Evolutionary conservation across 202 grass and related monocot species (phyloP).

Genomic region (Zoysia matrella): DNA sequence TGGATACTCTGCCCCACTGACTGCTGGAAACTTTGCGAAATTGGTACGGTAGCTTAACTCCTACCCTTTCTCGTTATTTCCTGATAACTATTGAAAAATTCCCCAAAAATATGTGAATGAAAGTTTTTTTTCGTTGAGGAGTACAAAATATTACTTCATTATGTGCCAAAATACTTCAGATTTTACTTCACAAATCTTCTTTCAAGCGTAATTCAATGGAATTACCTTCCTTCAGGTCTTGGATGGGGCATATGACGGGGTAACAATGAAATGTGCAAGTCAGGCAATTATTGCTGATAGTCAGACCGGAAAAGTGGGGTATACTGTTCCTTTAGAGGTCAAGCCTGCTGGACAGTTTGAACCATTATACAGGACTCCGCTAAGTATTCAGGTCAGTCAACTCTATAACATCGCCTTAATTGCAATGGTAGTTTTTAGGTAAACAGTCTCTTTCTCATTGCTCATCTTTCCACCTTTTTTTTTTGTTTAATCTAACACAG

Average conservation of each 20-base stretch:
- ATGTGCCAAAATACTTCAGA: background rate
- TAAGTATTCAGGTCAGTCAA: constrained; percentile 80
- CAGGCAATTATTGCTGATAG: constrained; percentile 85
- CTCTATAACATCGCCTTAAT: background rate
- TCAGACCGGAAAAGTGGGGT: constrained; percentile 57
- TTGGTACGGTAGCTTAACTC: constrained; percentile 80
- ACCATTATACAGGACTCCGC: constrained; percentile 82
- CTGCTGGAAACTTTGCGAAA: constrained; percentile 89
- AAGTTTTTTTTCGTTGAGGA: background rate
- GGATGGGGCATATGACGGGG: constrained; percentile 80
- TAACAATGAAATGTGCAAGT: constrained; percentile 74
- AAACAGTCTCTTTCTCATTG: background rate
- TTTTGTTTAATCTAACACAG: constrained; percentile 49
- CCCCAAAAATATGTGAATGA: background rate
- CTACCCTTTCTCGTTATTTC: constrained; percentile 36
- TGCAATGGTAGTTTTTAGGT: background rate
- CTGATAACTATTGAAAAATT: background rate
- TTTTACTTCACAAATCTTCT: background rate
- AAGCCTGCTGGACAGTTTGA: constrained; percentile 94
- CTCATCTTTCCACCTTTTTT: background rate
- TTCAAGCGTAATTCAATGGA: constrained; percentile 16
- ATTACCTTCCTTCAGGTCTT: constrained; percentile 61
- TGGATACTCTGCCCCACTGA: constrained; percentile 88
- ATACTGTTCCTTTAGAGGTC: constrained; percentile 79
- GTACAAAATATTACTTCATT: constrained; percentile 10